Evolutionary conservation across 1,139 yeast species (phyloP), one percentile per base, ranked within the genome.

Genomic region (Geotrichum histeridarum): DNA sequence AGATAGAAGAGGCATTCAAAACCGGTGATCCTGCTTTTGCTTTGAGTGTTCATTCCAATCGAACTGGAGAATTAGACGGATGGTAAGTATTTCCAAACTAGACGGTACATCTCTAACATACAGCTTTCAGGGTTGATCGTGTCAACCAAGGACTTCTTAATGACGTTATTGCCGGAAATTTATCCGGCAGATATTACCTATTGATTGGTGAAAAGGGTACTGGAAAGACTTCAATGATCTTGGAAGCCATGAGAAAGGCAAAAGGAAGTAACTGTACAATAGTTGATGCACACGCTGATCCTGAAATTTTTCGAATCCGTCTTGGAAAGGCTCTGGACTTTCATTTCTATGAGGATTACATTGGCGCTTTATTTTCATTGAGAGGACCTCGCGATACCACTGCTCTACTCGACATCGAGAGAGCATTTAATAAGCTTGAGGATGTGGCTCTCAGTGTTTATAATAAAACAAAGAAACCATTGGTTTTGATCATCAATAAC

Each of bases 371-470:
- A 54, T 87, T 87, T 61, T 83, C 89, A n/a, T 84, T 87, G 53
- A 72, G 88, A 43, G 95, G 95, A 0, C 95, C 95, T 7, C 75
- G 95, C 59, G 95, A 87, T 60, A 84, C 95, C 7, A 85, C 93
- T 0, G 94, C 95, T 0, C 70, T 86, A 51, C 72, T 87, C 46
- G 95, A 87, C 66, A 86, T 87, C 54, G 95, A 87, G 67, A 73
- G 95, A 51, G 95, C 94, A 0, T 85, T 87, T 68, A 79, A 82
- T 58, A 85, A 84, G 61, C 70, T 87, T 17, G 95, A 87, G 63
- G 82, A 82, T 60, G 84, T 86, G 45, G 93, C 95, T 0, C 73
- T 84, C 1, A 65, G 70, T 47, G 72, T 69, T 43, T 76, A 76
- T 1, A 65, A 68, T 48, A 65, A 67, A 48, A 64, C 69, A 9